Conservation (phyloP, 2,329 filamentous ascomycete genomes). For the Sporothrix euskadiensis region DNA sequence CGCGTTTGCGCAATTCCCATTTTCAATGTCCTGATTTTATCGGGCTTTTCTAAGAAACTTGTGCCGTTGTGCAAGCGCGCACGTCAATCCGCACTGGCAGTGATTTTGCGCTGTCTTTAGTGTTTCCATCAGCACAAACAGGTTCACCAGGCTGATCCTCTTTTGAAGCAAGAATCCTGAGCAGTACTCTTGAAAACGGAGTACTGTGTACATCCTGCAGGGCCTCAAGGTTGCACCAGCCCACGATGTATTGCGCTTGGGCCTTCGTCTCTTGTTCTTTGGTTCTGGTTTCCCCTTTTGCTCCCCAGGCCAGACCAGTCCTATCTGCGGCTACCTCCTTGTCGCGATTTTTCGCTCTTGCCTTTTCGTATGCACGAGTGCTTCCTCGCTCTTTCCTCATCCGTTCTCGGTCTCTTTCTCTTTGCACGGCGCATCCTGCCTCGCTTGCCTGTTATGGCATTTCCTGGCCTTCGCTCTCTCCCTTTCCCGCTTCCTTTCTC, state of each 20-base stretch:
- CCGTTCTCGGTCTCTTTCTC: not conserved
- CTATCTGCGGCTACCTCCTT: not conserved
- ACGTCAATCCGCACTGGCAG: not conserved
- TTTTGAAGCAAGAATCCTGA: too few relatives aligned
- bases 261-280: constrained; percentile 13
- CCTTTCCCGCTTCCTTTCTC: not conserved
- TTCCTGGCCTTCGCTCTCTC: not conserved
- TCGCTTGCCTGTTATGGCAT: not conserved
- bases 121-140: not conserved
- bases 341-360: not conserved
- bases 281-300: constrained; percentile 4
- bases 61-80: not conserved
- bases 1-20: not conserved
- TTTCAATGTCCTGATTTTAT: not conserved
- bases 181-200: too few relatives aligned
- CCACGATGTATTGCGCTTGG: constrained; percentile 9
- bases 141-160: not conserved
- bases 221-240: not conserved
- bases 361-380: not conserved
- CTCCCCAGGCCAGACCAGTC: not conserved
- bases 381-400: not conserved
- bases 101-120: not conserved
- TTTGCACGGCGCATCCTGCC: not conserved
- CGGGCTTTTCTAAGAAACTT: not conserved
- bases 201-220: not conserved